phyloP scores from a whole-genome alignment of 176 grass and related monocot genomes.

The Typha latifolia region DNA sequence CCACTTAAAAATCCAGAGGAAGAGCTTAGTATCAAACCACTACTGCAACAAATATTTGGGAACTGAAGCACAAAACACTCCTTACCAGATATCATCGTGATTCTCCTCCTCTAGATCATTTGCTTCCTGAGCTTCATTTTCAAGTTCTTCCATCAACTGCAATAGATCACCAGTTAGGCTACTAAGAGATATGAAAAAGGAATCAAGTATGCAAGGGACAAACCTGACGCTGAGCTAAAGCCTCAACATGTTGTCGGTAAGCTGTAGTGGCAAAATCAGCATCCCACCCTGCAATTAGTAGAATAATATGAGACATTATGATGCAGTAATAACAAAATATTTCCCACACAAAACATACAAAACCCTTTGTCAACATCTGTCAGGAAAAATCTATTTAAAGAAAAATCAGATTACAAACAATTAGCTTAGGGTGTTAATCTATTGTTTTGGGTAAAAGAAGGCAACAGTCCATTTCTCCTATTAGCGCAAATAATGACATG shows the following conservation, averaged over 20 bases:
- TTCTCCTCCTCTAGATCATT: conserved; percentile 56
- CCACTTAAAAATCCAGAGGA: no score
- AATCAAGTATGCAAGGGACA: conserved; percentile 20
- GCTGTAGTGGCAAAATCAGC: conserved; percentile 89
- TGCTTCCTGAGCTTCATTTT: conserved; percentile 63
- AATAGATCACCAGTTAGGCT: conserved; percentile 11
- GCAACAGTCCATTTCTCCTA: no score
- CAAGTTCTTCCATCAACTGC: conserved; percentile 94
- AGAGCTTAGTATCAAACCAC: background rate
- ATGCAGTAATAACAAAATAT: background rate
- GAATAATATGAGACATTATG: background rate
- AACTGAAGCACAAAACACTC: conserved; percentile 5
- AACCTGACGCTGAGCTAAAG: conserved; percentile 86
- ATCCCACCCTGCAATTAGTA: conserved; percentile 81
- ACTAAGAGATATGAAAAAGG: conserved; percentile 10
- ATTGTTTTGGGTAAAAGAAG: no score
- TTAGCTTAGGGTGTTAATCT: no score
- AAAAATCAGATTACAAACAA: no score
- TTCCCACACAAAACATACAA: no score
- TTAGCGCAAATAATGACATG: no score
- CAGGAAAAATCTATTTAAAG: no score
- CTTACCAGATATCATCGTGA: conserved; percentile 50
- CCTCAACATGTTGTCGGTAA: conserved; percentile 92
- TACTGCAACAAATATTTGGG: background rate
- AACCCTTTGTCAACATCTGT: no score